Conservation (phyloP, 139 green algal genomes). For the Chlamydomonas schloesseri region DNA sequence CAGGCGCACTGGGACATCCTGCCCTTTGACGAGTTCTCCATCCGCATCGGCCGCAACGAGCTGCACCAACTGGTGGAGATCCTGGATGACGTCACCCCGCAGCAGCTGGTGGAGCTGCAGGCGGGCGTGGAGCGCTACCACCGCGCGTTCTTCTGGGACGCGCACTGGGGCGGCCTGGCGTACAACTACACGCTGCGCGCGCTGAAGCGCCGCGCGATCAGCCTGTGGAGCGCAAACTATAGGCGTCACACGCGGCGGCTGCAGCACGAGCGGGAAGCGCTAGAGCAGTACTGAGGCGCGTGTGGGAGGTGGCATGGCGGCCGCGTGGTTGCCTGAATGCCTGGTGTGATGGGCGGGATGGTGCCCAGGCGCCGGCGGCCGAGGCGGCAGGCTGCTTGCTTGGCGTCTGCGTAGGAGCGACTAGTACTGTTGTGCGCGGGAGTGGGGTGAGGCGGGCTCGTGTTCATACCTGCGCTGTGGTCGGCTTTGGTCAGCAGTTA, state of each 20-base stretch:
- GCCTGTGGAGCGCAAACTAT: constrained; percentile 24
- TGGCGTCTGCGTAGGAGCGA: too few relatives aligned
- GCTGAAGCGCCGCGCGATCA: constrained; percentile 3
- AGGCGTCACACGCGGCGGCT: background rate
- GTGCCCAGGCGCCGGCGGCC: too few relatives aligned
- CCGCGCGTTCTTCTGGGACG: constrained; percentile 37
- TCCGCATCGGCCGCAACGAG: background rate
- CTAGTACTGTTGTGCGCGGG: too few relatives aligned
- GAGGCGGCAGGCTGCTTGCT: too few relatives aligned
- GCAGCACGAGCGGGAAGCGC: background rate
- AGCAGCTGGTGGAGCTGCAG: constrained; percentile 27
- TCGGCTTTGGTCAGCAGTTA: too few relatives aligned
- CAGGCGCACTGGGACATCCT: constrained; percentile 37
- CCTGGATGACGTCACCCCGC: constrained; percentile 16
- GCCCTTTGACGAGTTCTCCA: constrained; percentile 36
- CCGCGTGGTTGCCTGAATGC: too few relatives aligned
- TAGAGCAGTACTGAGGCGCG: background rate
- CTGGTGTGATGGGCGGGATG: too few relatives aligned
- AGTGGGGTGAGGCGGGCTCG: too few relatives aligned
- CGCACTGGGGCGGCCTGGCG: constrained; percentile 10
- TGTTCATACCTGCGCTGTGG: too few relatives aligned
- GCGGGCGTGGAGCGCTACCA: too few relatives aligned
- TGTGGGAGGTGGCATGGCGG: too few relatives aligned
- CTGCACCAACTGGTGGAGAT: constrained; percentile 10
- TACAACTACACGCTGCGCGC: constrained; percentile 34